These are phyloP conservation scores for Hamigera avellanea DNA, from an alignment of 495 filamentous ascomycete species.

Conservation along the genomic window DNA sequence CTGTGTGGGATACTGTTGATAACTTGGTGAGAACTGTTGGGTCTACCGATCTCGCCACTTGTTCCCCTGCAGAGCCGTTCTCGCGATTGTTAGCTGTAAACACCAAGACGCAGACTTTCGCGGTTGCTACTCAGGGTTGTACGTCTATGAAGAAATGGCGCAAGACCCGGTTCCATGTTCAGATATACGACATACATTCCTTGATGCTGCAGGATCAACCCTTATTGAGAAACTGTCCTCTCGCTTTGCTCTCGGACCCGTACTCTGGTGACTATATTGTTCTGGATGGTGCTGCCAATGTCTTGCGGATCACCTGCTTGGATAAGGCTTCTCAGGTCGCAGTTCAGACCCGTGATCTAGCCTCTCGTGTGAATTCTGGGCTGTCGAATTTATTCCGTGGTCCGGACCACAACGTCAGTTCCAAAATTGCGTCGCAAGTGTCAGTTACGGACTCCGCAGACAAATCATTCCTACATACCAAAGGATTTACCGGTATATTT, in stretches of 20 bases:
- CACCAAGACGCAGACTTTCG: slow-evolving; percentile 23
- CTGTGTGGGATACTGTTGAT: slow-evolving; percentile 33
- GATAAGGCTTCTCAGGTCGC: slow-evolving; percentile 40
- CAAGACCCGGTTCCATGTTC: slow-evolving; percentile 13
- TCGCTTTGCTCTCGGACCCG: slow-evolving; percentile 25
- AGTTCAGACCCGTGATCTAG: slow-evolving; percentile 28
- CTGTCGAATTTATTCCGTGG: slow-evolving; percentile 37
- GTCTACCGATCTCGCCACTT: slow-evolving; percentile 2
- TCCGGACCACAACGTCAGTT: not conserved
- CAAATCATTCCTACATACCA: slow-evolving; percentile 44
- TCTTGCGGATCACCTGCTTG: slow-evolving; percentile 44
- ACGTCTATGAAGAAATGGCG: slow-evolving; percentile 12
- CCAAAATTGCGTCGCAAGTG: slow-evolving; percentile 9
- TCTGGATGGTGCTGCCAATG: slow-evolving; percentile 27
- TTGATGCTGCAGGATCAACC: slow-evolving; percentile 18
- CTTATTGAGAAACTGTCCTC: slow-evolving; percentile 13
- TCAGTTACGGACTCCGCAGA: slow-evolving; percentile 25
- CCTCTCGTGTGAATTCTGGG: slow-evolving; percentile 35
- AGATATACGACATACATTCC: slow-evolving; percentile 28
- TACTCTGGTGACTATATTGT: slow-evolving; percentile 48
- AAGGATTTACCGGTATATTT: slow-evolving; percentile 63
- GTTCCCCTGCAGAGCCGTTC: not conserved
- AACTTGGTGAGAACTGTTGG: slow-evolving; percentile 23
- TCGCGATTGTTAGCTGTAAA: slow-evolving; percentile 26
- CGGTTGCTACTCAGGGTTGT: slow-evolving; percentile 13